Evolutionary conservation across 2,329 filamentous ascomycete genomes (phyloP), one percentile per base, ranked within the genome.

Genomic region (Dactylellina sp.): DNA sequence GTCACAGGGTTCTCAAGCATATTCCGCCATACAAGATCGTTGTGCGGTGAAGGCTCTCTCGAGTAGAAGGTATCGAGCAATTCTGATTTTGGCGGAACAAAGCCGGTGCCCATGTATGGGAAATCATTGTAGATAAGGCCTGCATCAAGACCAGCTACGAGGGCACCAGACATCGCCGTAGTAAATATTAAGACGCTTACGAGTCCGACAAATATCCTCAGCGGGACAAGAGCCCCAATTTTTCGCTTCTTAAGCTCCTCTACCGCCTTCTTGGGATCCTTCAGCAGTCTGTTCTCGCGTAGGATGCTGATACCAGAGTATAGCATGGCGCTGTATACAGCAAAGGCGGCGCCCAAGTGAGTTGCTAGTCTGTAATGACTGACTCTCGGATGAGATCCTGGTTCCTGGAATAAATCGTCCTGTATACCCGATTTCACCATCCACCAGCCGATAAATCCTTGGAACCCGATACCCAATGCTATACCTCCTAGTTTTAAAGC

Each of bases 81-180:
- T 37, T 79, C 78, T 0, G 44, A 39, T 12, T 68, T 86, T 87
- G 79, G 93, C 90, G 68, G 89, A 89, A 86, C 97, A 97, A 83
- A 92, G 9, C 93, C 92, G 2, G 88, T 82, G 7, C 95, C 95
- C 95, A 99, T 99, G 82, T 87, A 91, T 5, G 95, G 95, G 81
- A 99, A 98, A 82, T 99, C 93, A 81, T 99, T 99, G 85, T 99
- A 99, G 82, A 99, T 98, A 65, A 99, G 85, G 7, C 95, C 95
- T 7, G 95, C 95, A 80, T 99, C 95, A 12, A 99, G 89, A 32
- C 95, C 95, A 5, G 95, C 95, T 32, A 99, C 95, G 1, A 99
- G 86, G 3, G 72, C 72, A 2, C 64, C 95, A 2, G 95, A 97
- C 87, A 99, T 91, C 79, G 91, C 93, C 2, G 95, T 99, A 35